Evolutionary conservation across 192 early-diverging fungal species (phyloP).

Genomic region (Backusella macrospora): DNA sequence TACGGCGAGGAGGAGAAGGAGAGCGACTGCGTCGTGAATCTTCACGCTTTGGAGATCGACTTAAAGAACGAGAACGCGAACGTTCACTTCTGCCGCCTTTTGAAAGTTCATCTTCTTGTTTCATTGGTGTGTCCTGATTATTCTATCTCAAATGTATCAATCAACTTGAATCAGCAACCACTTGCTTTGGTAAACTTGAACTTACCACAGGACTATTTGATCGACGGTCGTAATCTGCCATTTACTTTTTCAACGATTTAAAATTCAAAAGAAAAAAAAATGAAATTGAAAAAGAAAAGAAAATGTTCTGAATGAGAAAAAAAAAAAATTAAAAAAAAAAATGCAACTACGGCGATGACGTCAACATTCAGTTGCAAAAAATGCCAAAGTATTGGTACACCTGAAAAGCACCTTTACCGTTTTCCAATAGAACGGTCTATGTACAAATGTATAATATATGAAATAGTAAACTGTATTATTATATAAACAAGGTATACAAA

Average conservation of each 20-base stretch:
- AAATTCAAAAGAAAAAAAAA: not conserved
- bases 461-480: too few relatives aligned
- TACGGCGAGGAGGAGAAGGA: slow-evolving; percentile 23
- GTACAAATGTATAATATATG: too few relatives aligned
- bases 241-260: not conserved
- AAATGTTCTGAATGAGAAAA: not conserved
- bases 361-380: not conserved
- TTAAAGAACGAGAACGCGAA: slow-evolving; percentile 26
- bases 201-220: slow-evolving; percentile 1
- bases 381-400: not conserved
- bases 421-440: too few relatives aligned
- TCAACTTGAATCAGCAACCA: not conserved
- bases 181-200: not conserved
- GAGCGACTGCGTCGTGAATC: slow-evolving; percentile 21
- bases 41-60: slow-evolving; percentile 25
- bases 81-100: slow-evolving; percentile 3
- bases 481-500: too few relatives aligned
- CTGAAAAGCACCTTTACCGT: not conserved
- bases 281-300: not conserved
- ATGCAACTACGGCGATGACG: not conserved
- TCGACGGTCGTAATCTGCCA: slow-evolving; percentile 1
- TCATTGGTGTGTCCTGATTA: not conserved
- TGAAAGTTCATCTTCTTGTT: not conserved
- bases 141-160: not conserved
- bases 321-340: not conserved